Evolutionary conservation across 805 yeast genomes (phyloP).

Genomic region (Wickerhamiella australiensis): DNA sequence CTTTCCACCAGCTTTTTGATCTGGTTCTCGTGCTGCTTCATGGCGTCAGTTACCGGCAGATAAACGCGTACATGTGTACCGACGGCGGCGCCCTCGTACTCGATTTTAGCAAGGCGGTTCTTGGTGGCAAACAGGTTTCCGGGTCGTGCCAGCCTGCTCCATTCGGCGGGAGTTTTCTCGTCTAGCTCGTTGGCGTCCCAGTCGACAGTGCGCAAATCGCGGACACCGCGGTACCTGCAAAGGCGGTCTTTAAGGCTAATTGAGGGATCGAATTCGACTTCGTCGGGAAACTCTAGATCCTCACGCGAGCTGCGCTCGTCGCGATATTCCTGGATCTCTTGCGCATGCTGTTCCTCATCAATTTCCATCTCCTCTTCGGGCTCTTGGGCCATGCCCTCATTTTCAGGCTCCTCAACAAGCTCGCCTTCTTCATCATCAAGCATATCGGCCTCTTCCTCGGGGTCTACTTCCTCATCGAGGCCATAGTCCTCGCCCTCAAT

Average conservation of each 20-base stretch:
- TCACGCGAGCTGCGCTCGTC: conserved; percentile 68
- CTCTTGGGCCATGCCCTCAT: conserved; percentile 68
- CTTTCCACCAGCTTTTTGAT: background rate
- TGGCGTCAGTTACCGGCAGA: conserved; percentile 26
- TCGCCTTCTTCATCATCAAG: conserved; percentile 38
- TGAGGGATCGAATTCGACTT: conserved; percentile 67
- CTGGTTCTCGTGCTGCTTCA: conserved; percentile 2
- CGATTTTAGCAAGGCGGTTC: conserved; percentile 38
- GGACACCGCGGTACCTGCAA: conserved; percentile 73
- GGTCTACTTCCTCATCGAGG: conserved; percentile 28
- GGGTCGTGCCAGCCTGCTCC: conserved; percentile 63
- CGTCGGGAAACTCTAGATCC: conserved; percentile 91
- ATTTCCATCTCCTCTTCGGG: conserved; percentile 45
- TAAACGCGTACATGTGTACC: conserved; percentile 55
- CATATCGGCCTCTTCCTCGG: conserved; percentile 21
- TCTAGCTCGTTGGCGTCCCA: conserved; percentile 88
- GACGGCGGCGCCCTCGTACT: conserved; percentile 32
- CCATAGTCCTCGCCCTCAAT: conserved; percentile 35
- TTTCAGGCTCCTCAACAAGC: conserved; percentile 31
- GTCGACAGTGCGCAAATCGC: conserved; percentile 60
- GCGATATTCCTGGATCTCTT: conserved; percentile 34
- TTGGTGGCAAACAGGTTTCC: conserved; percentile 66
- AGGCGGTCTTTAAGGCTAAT: conserved; percentile 68
- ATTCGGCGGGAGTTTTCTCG: conserved; percentile 59
- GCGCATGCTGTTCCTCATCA: conserved; percentile 70